A percentile compares a stretch with the other conserved stretches of the same genome.
These are phyloP conservation scores for Saccharomyces cerevisiae DNA, from an alignment of 805 yeast species.

Conservation along the genomic window DNA sequence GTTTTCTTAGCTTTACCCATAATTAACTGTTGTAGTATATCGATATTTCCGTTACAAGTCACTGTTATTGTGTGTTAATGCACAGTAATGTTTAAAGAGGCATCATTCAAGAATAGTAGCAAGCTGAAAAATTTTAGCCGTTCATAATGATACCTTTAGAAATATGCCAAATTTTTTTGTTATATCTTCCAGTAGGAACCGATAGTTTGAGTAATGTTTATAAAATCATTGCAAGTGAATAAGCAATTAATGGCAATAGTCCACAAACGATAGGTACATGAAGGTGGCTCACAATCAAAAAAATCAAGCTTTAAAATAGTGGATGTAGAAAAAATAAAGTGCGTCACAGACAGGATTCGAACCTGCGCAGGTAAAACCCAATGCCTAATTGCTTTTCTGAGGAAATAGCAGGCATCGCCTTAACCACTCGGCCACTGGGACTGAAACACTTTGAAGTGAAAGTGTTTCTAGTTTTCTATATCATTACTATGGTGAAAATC, in stretches of 20 bases:
- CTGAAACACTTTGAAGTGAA: no score
- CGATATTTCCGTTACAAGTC: not conserved
- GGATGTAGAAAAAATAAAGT: conserved; percentile 30
- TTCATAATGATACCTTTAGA: not conserved
- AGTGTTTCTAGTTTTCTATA: no score
- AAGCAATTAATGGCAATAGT: not conserved
- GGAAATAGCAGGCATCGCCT: conserved; percentile 80
- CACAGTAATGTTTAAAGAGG: not conserved
- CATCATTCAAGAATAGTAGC: not conserved
- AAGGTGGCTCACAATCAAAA: not conserved
- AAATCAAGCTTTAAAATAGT: no score
- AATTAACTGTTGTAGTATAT: not conserved
- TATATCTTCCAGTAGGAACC: not conserved
- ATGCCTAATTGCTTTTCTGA: conserved; percentile 54
- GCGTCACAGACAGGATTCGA: conserved; percentile 99
- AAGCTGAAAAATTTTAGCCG: not conserved
- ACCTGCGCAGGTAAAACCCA: conserved; percentile 95
- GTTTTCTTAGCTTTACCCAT: conserved; percentile 98
- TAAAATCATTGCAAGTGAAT: no score
- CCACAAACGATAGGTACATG: not conserved
- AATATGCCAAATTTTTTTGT: not conserved
- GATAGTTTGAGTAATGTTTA: no score
- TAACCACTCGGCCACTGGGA: conserved; percentile 89
- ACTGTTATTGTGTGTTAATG: not conserved
- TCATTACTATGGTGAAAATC: no score